A percentile compares a stretch with the other conserved stretches of the same genome.
These are phyloP conservation scores for Somion occarium DNA, from an alignment of 1,284 basidiomycete species.

Conservation along the genomic window DNA sequence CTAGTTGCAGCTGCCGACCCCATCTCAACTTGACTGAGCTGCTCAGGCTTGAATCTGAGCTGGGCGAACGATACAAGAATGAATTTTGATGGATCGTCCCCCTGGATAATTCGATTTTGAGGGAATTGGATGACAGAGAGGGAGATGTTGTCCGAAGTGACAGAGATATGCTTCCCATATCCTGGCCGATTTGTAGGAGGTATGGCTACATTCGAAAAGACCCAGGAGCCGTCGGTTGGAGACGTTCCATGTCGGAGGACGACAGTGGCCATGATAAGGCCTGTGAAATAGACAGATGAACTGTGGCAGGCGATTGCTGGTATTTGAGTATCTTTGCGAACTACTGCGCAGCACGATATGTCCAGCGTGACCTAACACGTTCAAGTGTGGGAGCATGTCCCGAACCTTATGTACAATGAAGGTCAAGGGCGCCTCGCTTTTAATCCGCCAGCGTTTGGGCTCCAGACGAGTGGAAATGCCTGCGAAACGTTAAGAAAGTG, in stretches of 20 bases:
- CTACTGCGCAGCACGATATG: no score
- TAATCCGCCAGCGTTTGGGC: no score
- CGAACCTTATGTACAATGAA: no score
- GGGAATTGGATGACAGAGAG: constrained; percentile 45
- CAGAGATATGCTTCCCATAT: constrained; percentile 40
- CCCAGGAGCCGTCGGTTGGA: constrained; percentile 47
- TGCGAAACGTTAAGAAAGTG: no score
- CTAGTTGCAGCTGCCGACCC: constrained; percentile 17
- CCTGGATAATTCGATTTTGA: constrained; percentile 51
- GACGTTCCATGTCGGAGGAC: constrained; percentile 38
- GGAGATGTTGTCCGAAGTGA: constrained; percentile 43
- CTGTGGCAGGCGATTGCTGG: no score
- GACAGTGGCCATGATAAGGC: constrained; percentile 30
- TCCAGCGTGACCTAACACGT: no score
- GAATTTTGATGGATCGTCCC: constrained; percentile 51
- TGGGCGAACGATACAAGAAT: constrained; percentile 49
- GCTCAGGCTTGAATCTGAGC: constrained; percentile 47
- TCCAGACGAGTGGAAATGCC: no score
- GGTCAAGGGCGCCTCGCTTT: no score
- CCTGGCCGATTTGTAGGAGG: constrained; percentile 14
- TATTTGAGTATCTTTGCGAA: no score
- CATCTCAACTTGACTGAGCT: constrained; percentile 34
- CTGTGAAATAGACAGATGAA: no score
- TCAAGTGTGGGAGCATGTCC: no score
- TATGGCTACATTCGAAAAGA: constrained; percentile 33